phyloP scores from a whole-genome alignment of 768 basidiomycete genomes.

The Termitomyces eurrhizus region DNA sequence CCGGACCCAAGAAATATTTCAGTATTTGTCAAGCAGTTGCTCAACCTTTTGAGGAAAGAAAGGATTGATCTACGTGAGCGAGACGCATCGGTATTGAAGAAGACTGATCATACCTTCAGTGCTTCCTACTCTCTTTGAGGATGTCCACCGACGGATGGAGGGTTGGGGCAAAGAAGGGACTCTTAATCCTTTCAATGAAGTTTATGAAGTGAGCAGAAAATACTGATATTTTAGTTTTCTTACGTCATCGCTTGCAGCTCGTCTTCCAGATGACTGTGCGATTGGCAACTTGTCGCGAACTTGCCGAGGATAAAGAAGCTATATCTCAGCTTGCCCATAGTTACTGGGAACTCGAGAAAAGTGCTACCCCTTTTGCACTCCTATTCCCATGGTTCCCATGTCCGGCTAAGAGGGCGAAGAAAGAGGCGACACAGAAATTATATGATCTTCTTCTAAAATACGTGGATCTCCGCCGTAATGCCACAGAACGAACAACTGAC shows the following conservation, averaged over 20 bases:
- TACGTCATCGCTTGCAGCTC: conserved; percentile 5
- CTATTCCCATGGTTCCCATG: conserved; percentile 24
- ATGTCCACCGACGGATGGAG: conserved; percentile 12
- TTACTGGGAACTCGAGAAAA: conserved; percentile 16
- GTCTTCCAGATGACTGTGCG: conserved; percentile 19
- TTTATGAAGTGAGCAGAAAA: conserved; percentile 13
- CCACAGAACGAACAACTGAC: conserved; percentile 11
- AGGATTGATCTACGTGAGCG: conserved; percentile 10
- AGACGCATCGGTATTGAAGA: background rate
- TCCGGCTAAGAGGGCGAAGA: conserved; percentile 13
- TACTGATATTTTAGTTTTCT: background rate
- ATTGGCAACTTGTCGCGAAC: conserved; percentile 16
- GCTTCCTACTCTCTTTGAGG: conserved; percentile 17
- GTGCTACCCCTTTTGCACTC: conserved; percentile 12
- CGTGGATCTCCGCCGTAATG: conserved; percentile 15
- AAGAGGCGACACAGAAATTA: conserved; percentile 16
- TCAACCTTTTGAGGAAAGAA: conserved; percentile 9
- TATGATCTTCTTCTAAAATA: conserved; percentile 13
- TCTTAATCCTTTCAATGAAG: conserved; percentile 16
- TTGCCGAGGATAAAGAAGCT: conserved; percentile 16
- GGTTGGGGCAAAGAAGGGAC: conserved; percentile 15
- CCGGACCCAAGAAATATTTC: conserved; percentile 1
- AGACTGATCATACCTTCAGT: background rate
- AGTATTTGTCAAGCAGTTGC: conserved; percentile 5
- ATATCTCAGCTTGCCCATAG: conserved; percentile 6